These are phyloP conservation scores for Testicularia cyperi DNA, from an alignment of 1,284 basidiomycete genomes.

Conservation along the genomic window DNA sequence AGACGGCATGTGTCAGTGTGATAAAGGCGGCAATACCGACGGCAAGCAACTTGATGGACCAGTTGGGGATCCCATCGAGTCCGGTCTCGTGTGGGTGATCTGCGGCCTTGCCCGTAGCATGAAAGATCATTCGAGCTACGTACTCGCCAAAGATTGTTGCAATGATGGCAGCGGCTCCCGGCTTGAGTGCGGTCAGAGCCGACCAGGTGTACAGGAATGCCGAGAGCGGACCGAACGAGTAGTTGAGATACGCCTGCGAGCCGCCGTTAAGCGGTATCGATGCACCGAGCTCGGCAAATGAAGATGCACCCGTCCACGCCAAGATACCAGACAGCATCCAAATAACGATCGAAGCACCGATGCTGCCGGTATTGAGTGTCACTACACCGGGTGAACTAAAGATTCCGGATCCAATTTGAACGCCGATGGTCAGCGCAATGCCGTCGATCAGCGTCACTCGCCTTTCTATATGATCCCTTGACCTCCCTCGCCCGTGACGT, in stretches of 20 bases:
- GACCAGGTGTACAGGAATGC: constrained; percentile 65
- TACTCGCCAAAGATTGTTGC: constrained; percentile 71
- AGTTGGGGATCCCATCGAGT: constrained; percentile 76
- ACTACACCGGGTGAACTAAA: constrained; percentile 58
- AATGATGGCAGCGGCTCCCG: constrained; percentile 68
- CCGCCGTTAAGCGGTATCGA: constrained; percentile 65
- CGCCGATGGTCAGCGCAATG: constrained; percentile 51
- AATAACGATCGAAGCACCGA: constrained; percentile 52
- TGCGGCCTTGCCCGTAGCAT: constrained; percentile 56
- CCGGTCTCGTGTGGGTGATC: constrained; percentile 71
- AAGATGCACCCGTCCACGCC: constrained; percentile 63
- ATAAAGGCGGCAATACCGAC: constrained; percentile 72
- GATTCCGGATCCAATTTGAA: constrained; percentile 58
- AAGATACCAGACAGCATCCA: constrained; percentile 53
- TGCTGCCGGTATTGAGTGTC: constrained; percentile 52
- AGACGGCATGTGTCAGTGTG: constrained; percentile 74
- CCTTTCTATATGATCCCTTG: constrained; percentile 9
- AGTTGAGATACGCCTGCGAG: constrained; percentile 70
- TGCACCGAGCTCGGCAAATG: constrained; percentile 67
- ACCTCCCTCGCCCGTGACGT: constrained; percentile 11
- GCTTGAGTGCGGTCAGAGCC: constrained; percentile 60
- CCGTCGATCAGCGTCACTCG: constrained; percentile 31
- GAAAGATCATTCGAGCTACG: constrained; percentile 67
- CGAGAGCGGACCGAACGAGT: constrained; percentile 72
- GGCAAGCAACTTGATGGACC: constrained; percentile 90